phyloP scores from a whole-genome alignment of 2,329 filamentous ascomycete genomes.

The Colletotrichum tropicicola region DNA sequence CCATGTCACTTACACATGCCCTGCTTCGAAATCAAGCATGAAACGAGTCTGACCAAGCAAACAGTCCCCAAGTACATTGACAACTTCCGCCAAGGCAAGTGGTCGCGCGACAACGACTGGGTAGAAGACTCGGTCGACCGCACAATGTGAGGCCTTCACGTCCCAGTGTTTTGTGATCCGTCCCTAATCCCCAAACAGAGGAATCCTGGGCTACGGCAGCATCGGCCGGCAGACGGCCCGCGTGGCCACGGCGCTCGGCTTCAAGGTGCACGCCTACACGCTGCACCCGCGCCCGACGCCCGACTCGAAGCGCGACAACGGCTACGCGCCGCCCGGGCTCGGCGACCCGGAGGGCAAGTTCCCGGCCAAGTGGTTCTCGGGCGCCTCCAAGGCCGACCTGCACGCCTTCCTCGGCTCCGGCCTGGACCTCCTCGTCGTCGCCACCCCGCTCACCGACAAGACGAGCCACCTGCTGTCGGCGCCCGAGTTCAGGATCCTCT shows the following conservation, averaged over 20 bases:
- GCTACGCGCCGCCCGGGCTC: conserved; percentile 75
- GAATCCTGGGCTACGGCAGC: conserved; percentile 63
- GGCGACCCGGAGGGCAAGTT: conserved; percentile 59
- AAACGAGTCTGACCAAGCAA: background rate
- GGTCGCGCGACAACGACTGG: conserved; percentile 45
- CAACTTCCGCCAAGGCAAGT: conserved; percentile 52
- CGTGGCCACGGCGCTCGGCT: conserved; percentile 71
- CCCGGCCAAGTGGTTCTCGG: conserved; percentile 62
- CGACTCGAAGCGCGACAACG: conserved; percentile 68
- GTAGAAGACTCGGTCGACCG: conserved; percentile 55
- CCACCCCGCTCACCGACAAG: conserved; percentile 57
- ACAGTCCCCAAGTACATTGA: conserved; percentile 57
- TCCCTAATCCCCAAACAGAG: conserved; percentile 39
- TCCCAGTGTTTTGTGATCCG: background rate
- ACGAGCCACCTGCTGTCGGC: conserved; percentile 61
- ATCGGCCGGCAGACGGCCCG: conserved; percentile 64
- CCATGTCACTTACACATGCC: background rate
- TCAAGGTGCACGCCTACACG: conserved; percentile 80
- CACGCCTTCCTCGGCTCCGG: conserved; percentile 60
- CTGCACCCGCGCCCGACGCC: conserved; percentile 73
- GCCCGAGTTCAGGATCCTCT: conserved; percentile 57
- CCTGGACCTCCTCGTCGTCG: conserved; percentile 62
- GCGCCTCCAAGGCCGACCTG: conserved; percentile 50
- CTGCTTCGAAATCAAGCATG: background rate
- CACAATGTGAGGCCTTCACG: conserved; percentile 53